Conservation (phyloP, 495 filamentous ascomycete species). For the Aspergillus bertholletiae region DNA sequence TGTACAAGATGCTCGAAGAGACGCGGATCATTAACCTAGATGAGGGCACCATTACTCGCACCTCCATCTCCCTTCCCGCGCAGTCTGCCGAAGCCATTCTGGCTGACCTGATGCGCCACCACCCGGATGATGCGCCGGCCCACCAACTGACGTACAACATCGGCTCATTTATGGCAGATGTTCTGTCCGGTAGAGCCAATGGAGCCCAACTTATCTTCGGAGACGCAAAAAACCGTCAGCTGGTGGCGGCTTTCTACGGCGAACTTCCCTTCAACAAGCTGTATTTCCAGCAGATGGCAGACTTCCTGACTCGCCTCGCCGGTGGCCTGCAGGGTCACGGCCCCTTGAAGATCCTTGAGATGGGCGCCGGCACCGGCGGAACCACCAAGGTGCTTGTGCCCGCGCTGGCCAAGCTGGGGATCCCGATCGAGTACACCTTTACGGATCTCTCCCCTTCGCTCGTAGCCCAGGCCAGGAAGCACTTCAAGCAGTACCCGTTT, state of each 20-base stretch:
- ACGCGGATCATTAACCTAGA: constrained; percentile 37
- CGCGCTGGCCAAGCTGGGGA: constrained; percentile 26
- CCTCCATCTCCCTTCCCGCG: constrained; percentile 25
- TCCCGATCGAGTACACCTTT: constrained; percentile 47
- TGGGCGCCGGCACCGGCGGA: constrained; percentile 46
- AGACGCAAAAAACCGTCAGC: constrained; percentile 38
- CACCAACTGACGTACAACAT: constrained; percentile 42
- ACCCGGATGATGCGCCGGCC: constrained; percentile 34
- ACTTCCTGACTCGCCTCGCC: constrained; percentile 35
- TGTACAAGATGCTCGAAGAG: constrained; percentile 42
- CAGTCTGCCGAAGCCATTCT: constrained; percentile 33
- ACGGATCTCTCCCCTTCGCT: constrained; percentile 46
- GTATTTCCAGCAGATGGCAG: constrained; percentile 38
- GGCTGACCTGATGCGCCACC: constrained; percentile 28
- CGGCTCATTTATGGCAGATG: constrained; percentile 38
- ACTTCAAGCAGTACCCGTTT: constrained; percentile 39
- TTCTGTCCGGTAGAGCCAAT: constrained; percentile 41
- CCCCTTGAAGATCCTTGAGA: constrained; percentile 37
- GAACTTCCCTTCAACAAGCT: constrained; percentile 39
- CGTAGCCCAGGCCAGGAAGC: constrained; percentile 34
- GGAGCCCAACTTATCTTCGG: constrained; percentile 49
- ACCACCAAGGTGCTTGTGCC: constrained; percentile 37
- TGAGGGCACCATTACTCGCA: constrained; percentile 32
- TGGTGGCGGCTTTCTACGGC: constrained; percentile 43
- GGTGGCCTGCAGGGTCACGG: constrained; percentile 12